Evolutionary conservation across 345 rosid species (phyloP), one percentile per base, ranked within the genome.

Genomic region (Clausena lansium): DNA sequence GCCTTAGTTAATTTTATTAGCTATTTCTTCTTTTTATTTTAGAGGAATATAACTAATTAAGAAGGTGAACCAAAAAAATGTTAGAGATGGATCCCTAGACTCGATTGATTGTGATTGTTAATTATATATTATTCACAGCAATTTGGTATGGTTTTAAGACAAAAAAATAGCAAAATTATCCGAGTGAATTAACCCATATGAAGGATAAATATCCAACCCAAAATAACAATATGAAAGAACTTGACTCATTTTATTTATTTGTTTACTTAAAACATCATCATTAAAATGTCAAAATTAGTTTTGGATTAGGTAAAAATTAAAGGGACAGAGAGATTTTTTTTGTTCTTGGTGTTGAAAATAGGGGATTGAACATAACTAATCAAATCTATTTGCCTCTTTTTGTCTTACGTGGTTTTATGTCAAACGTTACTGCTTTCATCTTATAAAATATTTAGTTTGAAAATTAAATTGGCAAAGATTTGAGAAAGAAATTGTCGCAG

Each of bases 251-350:
- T 45, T 45, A 45, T 45, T 41, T 9, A 11, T 41, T 41, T 11
- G 0, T 45, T 22, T n/a, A 54, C 7, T 55, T 10, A 70, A 1
- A 50, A 39, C 13, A 24, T 20, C n/a, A 61, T 39, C 27, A 6
- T 41, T 11, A 75, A 75, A 41, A 41, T 62, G 70, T 41, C 77
- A 62, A 61, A 73, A 25, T 6, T 36, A 38, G 7, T 59, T 38
- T 2, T 9, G 10, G 61, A 74, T 74, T 74, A 74, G 70, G 77
- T 74, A 52, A 62, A 59, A 24, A 36, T 5, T 33, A 35, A 28
- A 71, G 9, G 7, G 11, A 5, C 17, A 73, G 17, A 20, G 7
- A 39, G 2, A 13, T 72, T 17, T 71, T 55, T 10, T 7, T 13
- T 2, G 4, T 68, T 67, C 15, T 67, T 11, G 39, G 54, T 25